Base-by-base conservation (phyloP, 192 early-diverging fungal species). In the Backusella liffmaniae region DNA sequence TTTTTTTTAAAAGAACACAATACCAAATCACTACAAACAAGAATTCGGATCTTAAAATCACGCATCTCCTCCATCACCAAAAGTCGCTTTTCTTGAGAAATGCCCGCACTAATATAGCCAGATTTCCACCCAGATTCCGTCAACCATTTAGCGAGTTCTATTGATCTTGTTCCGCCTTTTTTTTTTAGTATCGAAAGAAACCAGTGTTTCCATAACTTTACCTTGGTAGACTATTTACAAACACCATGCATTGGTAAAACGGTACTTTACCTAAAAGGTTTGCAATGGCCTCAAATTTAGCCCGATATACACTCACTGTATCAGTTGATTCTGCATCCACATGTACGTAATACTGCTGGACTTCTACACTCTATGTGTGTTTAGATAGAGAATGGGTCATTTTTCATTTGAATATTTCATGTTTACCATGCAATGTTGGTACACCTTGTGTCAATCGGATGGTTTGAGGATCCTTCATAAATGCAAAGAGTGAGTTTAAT, bases 1-100 rank as follows among this genome's bases (percentile, higher is more conserved):
- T 44, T 16, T 44, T 44, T n/a, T n/a, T n/a, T n/a, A n/a, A 32
- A 3, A 32, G 2, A 32, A 32, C 3, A 3, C 13, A 72, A 74
- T 86, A 89, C 88, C 83, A 89, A 74, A 77, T 89, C 88, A 73
- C 88, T 89, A 72, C 86, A 89, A 30, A 89, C 85, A 34, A 89
- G 80, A 12, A 89, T 79, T n/a, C 88, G 72, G 18, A 89, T 51
- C 34, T 85, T 82, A 49, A 89, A 89, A 29, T 86, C 82, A 23
- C 88, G 77, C 34, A 86, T 86, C 6, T 85, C 84, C 12, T 80
- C 73, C 86, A 89, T 89, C 36, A 86, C 83, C 16, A 79, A 75
- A 37, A 89, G 59, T 46, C 88, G 73, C 36, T 80, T 75, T 12
- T 75, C 70, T 62, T 89, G 88, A 4, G 82, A 79, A 36, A 89